Conservation (phyloP, 768 basidiomycete species). For the Phanerodontia chrysosporium region DNA sequence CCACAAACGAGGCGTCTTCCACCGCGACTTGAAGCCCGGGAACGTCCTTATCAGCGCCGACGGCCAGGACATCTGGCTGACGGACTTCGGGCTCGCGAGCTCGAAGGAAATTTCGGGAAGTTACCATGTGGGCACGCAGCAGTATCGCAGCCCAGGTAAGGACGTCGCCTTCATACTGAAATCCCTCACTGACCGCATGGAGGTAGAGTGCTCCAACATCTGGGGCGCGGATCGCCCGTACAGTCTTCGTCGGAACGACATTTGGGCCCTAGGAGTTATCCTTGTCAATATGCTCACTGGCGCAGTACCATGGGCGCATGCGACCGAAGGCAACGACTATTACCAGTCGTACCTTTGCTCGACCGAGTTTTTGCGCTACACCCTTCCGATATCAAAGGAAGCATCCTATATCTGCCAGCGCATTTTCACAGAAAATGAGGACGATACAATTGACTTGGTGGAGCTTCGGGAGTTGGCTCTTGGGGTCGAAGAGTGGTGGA, state of each 20-base stretch:
- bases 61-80: constrained; percentile 35
- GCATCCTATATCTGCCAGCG: constrained; percentile 6
- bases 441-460: background rate
- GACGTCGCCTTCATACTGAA: background rate
- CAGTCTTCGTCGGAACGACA: constrained; percentile 29
- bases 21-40: constrained; percentile 58
- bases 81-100: constrained; percentile 40
- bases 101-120: constrained; percentile 40
- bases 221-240: background rate
- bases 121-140: constrained; percentile 51
- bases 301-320: constrained; percentile 45
- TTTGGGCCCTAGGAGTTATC: constrained; percentile 35
- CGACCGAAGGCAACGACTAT: constrained; percentile 19
- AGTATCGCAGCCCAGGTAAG: constrained; percentile 23
- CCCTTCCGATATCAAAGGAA: constrained; percentile 13
- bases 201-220: constrained; percentile 1
- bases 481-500: constrained; percentile 9
- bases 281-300: constrained; percentile 46
- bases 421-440: background rate
- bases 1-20: constrained; percentile 46
- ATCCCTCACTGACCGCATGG: background rate
- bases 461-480: constrained; percentile 5
- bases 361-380: constrained; percentile 5
- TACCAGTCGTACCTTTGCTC: constrained; percentile 8
- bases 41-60: constrained; percentile 41